Evolutionary conservation across 2,329 filamentous ascomycete genomes (phyloP), one percentile per base, ranked within the genome.

Genomic region (Grosmannia clavigera): DNA sequence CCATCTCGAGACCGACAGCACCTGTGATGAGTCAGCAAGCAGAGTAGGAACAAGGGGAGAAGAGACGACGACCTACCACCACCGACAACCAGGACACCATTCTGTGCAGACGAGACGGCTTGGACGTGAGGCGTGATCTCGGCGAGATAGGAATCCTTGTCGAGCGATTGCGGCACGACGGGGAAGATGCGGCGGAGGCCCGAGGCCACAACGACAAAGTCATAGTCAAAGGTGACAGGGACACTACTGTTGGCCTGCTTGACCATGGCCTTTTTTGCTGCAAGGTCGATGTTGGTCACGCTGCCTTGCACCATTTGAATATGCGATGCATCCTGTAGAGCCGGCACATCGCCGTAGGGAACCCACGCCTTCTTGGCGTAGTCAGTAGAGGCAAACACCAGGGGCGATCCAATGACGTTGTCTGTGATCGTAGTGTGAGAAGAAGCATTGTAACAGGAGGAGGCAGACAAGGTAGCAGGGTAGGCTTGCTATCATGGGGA

Each of bases 381-480:
- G 29, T 79, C 74, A 14, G 78, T 75, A 10, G 82, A 82, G 19
- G 85, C 82, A 57, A 91, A 79, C 2, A 86, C 87, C 9, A 91
- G 78, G 0, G 89, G 89, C 0, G 85, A 83, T 57, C 88, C 87
- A 66, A 92, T 90, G 31, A 88, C 71, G 70, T 92, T 88, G 71
- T 84, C 87, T 90, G 6, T 22, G 25, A 52, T 25, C 10, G 9
- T 35, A 35, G 50, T 16, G 25, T 27, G 12, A 25, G 43, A 19
- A 16, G 5, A 11, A 11, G 14, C 25, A 3, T 4, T 19, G 19
- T 2, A n/a, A 31, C 19, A 1, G 7, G 22, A 19, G 22, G 19
- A 11, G 25, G 25, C 7, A 5, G 4, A 10, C 10, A n/a, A 27
- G 31, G 65, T 60, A 51, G 11, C 22, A 22, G 43, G 3, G 29